Base-by-base conservation (phyloP, 23 red algal species). In the Gracilariopsis chorda region DNA sequence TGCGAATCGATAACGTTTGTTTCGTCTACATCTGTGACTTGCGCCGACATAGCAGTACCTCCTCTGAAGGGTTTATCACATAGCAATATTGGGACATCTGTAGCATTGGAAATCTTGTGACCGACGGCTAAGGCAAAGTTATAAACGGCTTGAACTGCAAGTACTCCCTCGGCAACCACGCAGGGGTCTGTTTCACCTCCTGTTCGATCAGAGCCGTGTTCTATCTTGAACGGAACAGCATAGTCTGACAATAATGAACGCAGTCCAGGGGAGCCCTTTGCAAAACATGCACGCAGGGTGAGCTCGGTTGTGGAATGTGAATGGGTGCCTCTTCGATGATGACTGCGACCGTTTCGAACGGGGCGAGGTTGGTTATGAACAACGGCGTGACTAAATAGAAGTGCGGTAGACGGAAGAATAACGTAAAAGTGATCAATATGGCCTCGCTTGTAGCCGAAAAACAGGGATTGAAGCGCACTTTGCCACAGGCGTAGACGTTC, bases 11-110 rank as follows among this genome's bases (percentile, higher is more conserved):
- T 34, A 23, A 67, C 44, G 34, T 67, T 52, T 44, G 75, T 47
- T 33, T 80, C 42, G 19, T 74, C 44, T 25, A 75, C 42, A 48
- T 67, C 34, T 23, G 46, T 40, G 23, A 91, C 56, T 23, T 80
- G 30, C 20, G 88, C 88, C 12, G 75, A 49, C 35, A 68, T 55
- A 19, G 71, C 71, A 20, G 74, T 65, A 13, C 74, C 63, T 41
- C 88, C 88, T 40, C 58, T 55, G 65, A 91, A 91, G 3, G 88
- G 88, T 21, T 62, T 40, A 42, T 91, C 88, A 30, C 73, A 79
- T 9, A 91, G 12, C 30, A 91, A 46, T 62, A 82, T 20, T 2
- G 88, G 88, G 27, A 91, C 88, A 82, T 91, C 88, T 30, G 53
- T 46, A 17, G 88, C 88, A 61, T 82, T 82, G 10, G 75, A 68